Conservation (phyloP, 2,329 filamentous ascomycete genomes). For the Xylariaceae sp. region DNA sequence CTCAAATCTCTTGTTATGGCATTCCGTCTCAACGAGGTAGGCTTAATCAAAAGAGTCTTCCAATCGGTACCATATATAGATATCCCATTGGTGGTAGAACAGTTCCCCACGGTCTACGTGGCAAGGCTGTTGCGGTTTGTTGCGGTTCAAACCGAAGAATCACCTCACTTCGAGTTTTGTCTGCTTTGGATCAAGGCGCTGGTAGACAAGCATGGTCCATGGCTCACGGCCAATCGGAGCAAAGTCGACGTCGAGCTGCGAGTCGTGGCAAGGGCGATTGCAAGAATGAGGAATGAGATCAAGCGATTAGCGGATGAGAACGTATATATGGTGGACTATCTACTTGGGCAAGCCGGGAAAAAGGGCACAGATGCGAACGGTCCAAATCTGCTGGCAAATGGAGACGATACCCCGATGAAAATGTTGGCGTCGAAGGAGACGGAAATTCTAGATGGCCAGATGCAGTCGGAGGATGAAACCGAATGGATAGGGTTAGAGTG, state of each 20-base stretch:
- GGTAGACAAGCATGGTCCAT: conserved; percentile 80
- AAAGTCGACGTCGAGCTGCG: conserved; percentile 84
- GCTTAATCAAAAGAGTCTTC: conserved; percentile 83
- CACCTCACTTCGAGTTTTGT: conserved; percentile 93
- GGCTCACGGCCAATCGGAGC: conserved; percentile 78
- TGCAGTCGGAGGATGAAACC: conserved; percentile 27
- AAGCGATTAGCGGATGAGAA: conserved; percentile 85
- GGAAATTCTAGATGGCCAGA: conserved; percentile 20
- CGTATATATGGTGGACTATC: conserved; percentile 83
- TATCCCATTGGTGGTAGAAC: conserved; percentile 75
- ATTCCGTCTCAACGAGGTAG: conserved; percentile 88
- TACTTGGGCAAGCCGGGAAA: conserved; percentile 56
- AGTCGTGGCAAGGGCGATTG: conserved; percentile 77
- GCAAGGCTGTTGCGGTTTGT: conserved; percentile 84
- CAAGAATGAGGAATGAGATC: conserved; percentile 80
- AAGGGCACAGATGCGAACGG: conserved; percentile 16
- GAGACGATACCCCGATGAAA: conserved; percentile 28
- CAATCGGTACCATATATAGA: conserved; percentile 76
- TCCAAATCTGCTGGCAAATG: conserved; percentile 14
- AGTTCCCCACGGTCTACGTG: conserved; percentile 84
- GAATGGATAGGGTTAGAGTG: conserved; percentile 39
- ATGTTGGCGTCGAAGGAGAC: conserved; percentile 24
- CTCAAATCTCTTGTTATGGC: conserved; percentile 95
- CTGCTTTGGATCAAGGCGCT: conserved; percentile 87
- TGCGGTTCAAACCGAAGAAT: conserved; percentile 83